Evolutionary conservation across 768 basidiomycete species (phyloP), one percentile per base, ranked within the genome.

Genomic region (Macrolepiota fuliginosa): DNA sequence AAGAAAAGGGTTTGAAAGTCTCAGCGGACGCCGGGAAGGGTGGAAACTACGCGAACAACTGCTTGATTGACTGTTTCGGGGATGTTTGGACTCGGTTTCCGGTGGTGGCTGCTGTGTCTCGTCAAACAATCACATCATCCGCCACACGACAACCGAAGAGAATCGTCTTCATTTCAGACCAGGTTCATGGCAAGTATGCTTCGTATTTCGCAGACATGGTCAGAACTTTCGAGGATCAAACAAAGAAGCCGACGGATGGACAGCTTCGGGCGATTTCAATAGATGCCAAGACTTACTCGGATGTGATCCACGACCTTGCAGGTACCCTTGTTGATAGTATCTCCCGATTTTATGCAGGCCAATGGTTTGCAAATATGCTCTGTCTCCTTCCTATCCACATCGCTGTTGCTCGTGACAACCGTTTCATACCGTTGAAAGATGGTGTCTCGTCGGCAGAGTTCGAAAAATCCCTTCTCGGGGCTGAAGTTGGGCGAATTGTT

Each of bases 341-440:
- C 11, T 83, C 83, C 2, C 63, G 64, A 4, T 81, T 80, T 62
- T 73, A 73, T 15, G 74, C 76, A 0, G 86, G 87, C 37, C 85
- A 88, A 68, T 88, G 87, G 87, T 68, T 88, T 0, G 84, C 83
- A 0, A 82, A 86, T 13, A 68, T 87, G 7, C 63, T 88, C 1
- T 88, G 86, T 59, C 72, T 88, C 32, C 86, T 88, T 47, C 86
- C 86, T 0, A 86, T 88, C 29, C 86, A 88, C 32, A 76, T 88
- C 32, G 87, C 86, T 0, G 66, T 88, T 24, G 81, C 83, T 2
- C 75, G 76, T 13, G 85, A 87, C 51, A 88, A 88, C 64, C 73
- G 83, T 0, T 87, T 88, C 62, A 63, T 88, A 6, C 86, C 87
- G 0, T 70, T 88, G 22, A 85, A 84, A 58, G 84, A 88, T 65